phyloP scores from a whole-genome alignment of 2,329 filamentous ascomycete genomes.

The Alternaria incomplexa region DNA sequence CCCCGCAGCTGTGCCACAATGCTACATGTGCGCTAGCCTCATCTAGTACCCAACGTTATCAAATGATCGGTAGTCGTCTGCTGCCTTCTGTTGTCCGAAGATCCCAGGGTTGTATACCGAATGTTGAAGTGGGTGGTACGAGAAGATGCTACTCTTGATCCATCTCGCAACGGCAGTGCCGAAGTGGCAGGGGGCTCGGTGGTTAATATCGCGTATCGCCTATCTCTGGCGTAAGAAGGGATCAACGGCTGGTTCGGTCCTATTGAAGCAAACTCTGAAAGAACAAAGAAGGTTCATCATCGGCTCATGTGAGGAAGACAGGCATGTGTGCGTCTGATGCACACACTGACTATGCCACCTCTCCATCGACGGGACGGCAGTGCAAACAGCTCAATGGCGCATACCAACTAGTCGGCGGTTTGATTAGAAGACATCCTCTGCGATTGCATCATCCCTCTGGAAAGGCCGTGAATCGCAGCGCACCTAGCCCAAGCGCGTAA shows the following conservation, averaged over 20 bases:
- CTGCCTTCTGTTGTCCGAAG: not conserved
- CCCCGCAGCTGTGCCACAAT: not conserved
- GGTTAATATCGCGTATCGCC: not conserved
- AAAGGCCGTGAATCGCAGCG: not conserved
- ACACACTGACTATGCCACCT: not conserved
- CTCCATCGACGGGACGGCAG: not conserved
- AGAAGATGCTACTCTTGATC: too few relatives aligned
- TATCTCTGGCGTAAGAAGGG: not conserved
- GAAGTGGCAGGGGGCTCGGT: not conserved
- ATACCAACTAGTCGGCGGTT: not conserved
- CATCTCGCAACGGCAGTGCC: not conserved
- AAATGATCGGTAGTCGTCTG: not conserved
- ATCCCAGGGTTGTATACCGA: not conserved
- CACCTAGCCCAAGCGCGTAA: not conserved
- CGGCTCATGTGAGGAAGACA: not conserved
- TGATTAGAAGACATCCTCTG: not conserved
- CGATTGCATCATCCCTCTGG: not conserved
- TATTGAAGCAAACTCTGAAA: not conserved
- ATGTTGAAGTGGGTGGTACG: not conserved
- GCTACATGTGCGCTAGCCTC: not conserved
- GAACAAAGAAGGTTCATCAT: not conserved
- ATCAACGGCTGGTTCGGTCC: conserved; percentile 1
- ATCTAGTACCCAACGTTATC: not conserved
- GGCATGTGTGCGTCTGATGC: not conserved
- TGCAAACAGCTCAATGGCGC: not conserved